Percentiles rank a stretch among this genome's conserved stretches.
Conservation (phyloP, 2,329 filamentous ascomycete genomes). For the Pestalotiopsis sp. region DNA sequence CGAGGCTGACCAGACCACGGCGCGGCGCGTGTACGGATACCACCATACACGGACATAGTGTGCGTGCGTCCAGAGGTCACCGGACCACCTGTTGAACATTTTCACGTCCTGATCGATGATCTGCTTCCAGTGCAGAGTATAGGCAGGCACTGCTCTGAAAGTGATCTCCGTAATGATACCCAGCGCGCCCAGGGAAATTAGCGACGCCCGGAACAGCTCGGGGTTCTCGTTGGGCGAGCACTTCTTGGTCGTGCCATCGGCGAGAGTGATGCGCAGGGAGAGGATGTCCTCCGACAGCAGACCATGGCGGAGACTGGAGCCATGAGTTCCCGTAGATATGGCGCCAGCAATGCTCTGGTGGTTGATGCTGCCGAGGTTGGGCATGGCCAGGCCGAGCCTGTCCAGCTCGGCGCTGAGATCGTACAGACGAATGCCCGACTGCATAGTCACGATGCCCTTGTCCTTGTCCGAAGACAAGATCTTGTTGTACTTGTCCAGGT, state of each 20-base stretch:
- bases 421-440: slow-evolving; percentile 86
- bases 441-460: slow-evolving; percentile 70
- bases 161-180: slow-evolving; percentile 92
- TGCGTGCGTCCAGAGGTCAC: slow-evolving; percentile 76
- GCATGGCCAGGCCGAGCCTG: slow-evolving; percentile 77
- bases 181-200: slow-evolving; percentile 85
- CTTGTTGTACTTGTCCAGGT: slow-evolving; percentile 80
- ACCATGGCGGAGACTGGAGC: slow-evolving; percentile 82
- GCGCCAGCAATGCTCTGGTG: slow-evolving; percentile 91
- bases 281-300: slow-evolving; percentile 79
- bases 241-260: slow-evolving; percentile 72
- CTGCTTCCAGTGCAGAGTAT: slow-evolving; percentile 87
- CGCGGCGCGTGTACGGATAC: slow-evolving; percentile 89
- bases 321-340: slow-evolving; percentile 91
- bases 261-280: slow-evolving; percentile 77
- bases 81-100: slow-evolving; percentile 73
- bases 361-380: slow-evolving; percentile 93
- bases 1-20: slow-evolving; percentile 88
- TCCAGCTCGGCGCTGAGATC: slow-evolving; percentile 75
- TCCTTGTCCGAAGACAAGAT: slow-evolving; percentile 71
- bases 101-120: slow-evolving; percentile 70
- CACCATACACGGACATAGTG: slow-evolving; percentile 98
- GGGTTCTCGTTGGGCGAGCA: slow-evolving; percentile 72
- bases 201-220: slow-evolving; percentile 84
- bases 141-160: slow-evolving; percentile 77